Evolutionary conservation across 371 early-diverging fungal genomes (phyloP).

Genomic region (Gilbertella persicaria): DNA sequence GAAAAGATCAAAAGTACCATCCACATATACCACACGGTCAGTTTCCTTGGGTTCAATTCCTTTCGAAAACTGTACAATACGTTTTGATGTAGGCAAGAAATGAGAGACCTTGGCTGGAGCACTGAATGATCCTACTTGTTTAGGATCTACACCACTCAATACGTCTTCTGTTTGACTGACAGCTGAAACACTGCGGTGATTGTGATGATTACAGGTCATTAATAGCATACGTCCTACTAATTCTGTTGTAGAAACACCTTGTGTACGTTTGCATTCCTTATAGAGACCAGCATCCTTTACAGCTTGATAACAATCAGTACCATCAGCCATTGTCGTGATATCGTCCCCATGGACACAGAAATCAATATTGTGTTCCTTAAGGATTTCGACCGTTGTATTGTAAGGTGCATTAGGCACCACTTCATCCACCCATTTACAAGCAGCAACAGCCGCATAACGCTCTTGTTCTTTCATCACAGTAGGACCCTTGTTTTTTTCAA

Average conservation of each 20-base stretch:
- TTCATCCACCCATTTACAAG: conserved; percentile 97
- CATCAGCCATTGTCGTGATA: conserved; percentile 95
- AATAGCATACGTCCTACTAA: conserved; percentile 95
- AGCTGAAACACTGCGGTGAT: no score
- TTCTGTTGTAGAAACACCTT: conserved; percentile 94
- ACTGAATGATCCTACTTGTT: conserved; percentile 12
- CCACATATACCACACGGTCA: conserved; percentile 87
- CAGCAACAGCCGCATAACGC: conserved; percentile 92
- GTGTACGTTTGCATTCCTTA: conserved; percentile 91
- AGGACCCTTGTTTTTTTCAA: conserved; percentile 92
- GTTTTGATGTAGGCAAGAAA: conserved; percentile 84
- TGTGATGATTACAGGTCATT: conserved; percentile 87
- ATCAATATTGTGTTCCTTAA: conserved; percentile 85
- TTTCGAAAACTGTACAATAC: conserved; percentile 89
- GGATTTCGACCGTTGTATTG: conserved; percentile 80
- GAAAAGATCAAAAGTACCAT: conserved; percentile 97
- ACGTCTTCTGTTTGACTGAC: no score
- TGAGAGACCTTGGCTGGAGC: conserved; percentile 60
- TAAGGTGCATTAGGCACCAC: conserved; percentile 95
- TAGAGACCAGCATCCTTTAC: conserved; percentile 95
- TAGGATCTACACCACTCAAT: no score
- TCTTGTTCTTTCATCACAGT: conserved; percentile 97
- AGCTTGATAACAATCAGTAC: conserved; percentile 93
- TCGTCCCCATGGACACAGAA: conserved; percentile 97
- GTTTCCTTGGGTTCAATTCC: conserved; percentile 70